A percentile compares a stretch with the other conserved stretches of the same genome.
Evolutionary conservation across 1,284 basidiomycete species (phyloP).

Genomic region (Trametes versicolor): DNA sequence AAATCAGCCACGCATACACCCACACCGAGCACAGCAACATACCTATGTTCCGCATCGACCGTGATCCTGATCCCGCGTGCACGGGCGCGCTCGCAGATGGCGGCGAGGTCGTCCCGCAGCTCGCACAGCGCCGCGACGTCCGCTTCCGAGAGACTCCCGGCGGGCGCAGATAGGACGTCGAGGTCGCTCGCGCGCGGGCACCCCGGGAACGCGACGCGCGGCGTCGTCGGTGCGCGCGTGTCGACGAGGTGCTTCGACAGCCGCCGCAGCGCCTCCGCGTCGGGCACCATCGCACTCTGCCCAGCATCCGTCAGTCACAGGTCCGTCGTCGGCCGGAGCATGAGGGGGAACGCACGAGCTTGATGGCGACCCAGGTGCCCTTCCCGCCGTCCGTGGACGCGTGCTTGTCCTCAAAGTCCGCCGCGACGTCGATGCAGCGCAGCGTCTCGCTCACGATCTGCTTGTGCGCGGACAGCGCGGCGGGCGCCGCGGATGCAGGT

Average conservation of each 20-base stretch:
- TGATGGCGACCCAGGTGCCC: conserved; percentile 83
- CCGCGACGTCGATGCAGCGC: conserved; percentile 78
- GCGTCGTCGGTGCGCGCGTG: conserved; percentile 46
- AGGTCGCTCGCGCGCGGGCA: conserved; percentile 60
- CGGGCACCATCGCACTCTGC: conserved; percentile 70
- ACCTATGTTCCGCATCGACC: conserved; percentile 87
- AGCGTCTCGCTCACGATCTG: conserved; percentile 78
- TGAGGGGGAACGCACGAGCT: conserved; percentile 62
- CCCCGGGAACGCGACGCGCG: conserved; percentile 71
- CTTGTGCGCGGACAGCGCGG: conserved; percentile 53
- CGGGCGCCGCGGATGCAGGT: conserved; percentile 25
- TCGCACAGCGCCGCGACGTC: conserved; percentile 73
- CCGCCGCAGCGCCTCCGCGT: conserved; percentile 62
- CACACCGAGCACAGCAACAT: conserved; percentile 16
- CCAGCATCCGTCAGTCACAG: not conserved
- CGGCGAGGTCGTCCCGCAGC: conserved; percentile 64
- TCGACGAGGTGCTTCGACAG: conserved; percentile 63
- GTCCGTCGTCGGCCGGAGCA: not conserved
- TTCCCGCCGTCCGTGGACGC: conserved; percentile 33
- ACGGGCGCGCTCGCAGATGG: conserved; percentile 65
- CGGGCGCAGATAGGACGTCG: conserved; percentile 49
- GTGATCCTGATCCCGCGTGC: conserved; percentile 71
- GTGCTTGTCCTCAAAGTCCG: conserved; percentile 78
- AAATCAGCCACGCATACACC: not conserved
- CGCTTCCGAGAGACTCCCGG: conserved; percentile 50